These are phyloP conservation scores for Penicillium turbatum DNA, from an alignment of 495 filamentous ascomycete genomes.

Conservation along the genomic window DNA sequence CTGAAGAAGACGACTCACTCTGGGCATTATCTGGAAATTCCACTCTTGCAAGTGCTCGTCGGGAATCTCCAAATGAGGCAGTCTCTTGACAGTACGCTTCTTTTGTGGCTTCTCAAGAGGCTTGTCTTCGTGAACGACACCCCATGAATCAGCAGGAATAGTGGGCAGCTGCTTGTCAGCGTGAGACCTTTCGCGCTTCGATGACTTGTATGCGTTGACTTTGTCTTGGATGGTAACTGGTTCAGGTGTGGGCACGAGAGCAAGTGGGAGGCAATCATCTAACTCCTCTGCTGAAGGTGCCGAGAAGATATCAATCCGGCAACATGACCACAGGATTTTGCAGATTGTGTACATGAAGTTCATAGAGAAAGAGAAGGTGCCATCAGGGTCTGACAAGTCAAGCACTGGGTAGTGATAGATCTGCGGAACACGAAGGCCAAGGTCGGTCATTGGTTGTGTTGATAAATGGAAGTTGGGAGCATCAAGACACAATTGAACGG, in stretches of 20 bases:
- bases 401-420: conserved; percentile 48
- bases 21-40: conserved; percentile 66
- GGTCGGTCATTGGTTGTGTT: conserved; percentile 52
- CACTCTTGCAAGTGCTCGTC: conserved; percentile 63
- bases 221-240: conserved; percentile 26
- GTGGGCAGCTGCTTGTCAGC: conserved; percentile 22
- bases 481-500: conserved; percentile 72
- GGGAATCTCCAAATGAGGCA: conserved; percentile 48
- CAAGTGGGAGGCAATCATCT: conserved; percentile 44
- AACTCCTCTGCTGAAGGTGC: conserved; percentile 42
- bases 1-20: conserved; percentile 64
- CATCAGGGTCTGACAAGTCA: conserved; percentile 44
- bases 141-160: conserved; percentile 25
- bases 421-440: conserved; percentile 40
- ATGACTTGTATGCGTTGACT: conserved; percentile 14
- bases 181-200: conserved; percentile 14
- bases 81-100: conserved; percentile 43
- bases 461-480: conserved; percentile 62
- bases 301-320: conserved; percentile 43
- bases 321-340: conserved; percentile 44
- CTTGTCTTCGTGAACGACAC: conserved; percentile 23
- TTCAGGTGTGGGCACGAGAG: conserved; percentile 39
- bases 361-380: conserved; percentile 46
- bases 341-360: conserved; percentile 47
- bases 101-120: conserved; percentile 30